phyloP scores from a whole-genome alignment of 2,329 filamentous ascomycete genomes.

The Colletotrichum horii region DNA sequence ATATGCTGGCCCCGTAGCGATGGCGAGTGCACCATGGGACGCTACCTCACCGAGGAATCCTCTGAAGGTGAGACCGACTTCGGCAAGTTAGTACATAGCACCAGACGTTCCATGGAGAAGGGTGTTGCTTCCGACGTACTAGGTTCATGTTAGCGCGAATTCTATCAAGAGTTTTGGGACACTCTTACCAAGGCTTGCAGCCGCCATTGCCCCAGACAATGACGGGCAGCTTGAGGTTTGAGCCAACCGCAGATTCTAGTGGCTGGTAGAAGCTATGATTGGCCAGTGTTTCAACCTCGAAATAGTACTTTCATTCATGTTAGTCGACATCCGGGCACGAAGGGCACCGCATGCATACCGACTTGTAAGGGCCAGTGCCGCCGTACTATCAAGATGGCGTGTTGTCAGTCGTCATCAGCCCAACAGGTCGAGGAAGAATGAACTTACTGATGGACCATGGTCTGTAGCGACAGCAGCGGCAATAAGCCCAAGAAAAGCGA shows the following conservation, averaged over 20 bases:
- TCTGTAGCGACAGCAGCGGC: background rate
- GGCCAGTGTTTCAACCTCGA: slow-evolving; percentile 6
- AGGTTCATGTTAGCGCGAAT: background rate
- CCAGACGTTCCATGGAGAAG: background rate
- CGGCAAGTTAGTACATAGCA: background rate
- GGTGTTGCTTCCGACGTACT: background rate
- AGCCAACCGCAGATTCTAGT: background rate
- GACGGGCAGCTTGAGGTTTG: background rate
- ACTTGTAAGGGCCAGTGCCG: background rate
- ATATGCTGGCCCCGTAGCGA: background rate
- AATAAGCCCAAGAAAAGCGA: background rate
- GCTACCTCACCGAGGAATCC: background rate
- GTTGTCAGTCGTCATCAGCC: background rate
- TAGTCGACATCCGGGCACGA: background rate
- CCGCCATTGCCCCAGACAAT: slow-evolving; percentile 13
- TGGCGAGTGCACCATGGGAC: background rate
- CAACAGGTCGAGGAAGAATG: rapidly evolving
- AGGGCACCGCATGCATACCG: background rate
- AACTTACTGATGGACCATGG: background rate
- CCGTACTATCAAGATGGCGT: background rate
- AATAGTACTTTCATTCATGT: background rate
- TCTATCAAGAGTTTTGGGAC: rapidly evolving
- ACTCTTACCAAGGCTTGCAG: background rate
- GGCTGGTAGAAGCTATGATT: slow-evolving; percentile 10
- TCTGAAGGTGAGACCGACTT: slow-evolving; percentile 1